A percentile compares a stretch with the other conserved stretches of the same genome.
phyloP scores from a whole-genome alignment of 331 rosid species.

The Pyracantha coccinea region DNA sequence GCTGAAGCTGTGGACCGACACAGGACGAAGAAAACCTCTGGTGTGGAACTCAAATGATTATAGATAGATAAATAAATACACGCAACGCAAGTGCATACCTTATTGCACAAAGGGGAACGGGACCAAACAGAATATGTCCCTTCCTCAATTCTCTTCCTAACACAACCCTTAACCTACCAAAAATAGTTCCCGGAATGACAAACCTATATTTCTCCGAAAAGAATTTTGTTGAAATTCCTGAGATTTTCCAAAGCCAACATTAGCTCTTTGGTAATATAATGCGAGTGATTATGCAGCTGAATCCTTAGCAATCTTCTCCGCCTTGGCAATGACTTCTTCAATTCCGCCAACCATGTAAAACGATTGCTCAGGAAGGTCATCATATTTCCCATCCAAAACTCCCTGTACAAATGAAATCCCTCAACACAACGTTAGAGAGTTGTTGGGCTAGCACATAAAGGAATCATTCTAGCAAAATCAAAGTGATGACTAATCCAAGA shows the following conservation, averaged over 20 bases:
- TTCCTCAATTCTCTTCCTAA: constrained; percentile 1
- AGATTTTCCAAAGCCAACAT: neutral
- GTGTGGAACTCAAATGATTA: neutral
- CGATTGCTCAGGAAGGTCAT: constrained; percentile 73
- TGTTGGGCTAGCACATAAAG: neutral
- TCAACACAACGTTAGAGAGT: neutral
- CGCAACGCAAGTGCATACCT: neutral
- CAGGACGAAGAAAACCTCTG: neutral
- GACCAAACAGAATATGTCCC: neutral
- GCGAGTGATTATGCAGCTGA: constrained; percentile 36
- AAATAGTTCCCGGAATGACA: neutral
- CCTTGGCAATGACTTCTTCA: constrained; percentile 82
- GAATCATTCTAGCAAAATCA: neutral
- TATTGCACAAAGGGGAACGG: neutral
- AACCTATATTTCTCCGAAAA: neutral
- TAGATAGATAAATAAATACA: neutral
- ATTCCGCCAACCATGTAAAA: constrained; percentile 94
- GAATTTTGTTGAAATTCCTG: neutral
- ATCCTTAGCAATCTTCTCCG: constrained; percentile 77
- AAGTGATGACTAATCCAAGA: neutral
- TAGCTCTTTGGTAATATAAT: no score
- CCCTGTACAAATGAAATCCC: constrained; percentile 35
- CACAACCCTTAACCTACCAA: neutral
- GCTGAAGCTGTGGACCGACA: neutral
- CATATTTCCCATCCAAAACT: constrained; percentile 77